Evolutionary conservation across 2,329 filamentous ascomycete species (phyloP), one percentile per base, ranked within the genome.

Genomic region (Cercospora zeina): DNA sequence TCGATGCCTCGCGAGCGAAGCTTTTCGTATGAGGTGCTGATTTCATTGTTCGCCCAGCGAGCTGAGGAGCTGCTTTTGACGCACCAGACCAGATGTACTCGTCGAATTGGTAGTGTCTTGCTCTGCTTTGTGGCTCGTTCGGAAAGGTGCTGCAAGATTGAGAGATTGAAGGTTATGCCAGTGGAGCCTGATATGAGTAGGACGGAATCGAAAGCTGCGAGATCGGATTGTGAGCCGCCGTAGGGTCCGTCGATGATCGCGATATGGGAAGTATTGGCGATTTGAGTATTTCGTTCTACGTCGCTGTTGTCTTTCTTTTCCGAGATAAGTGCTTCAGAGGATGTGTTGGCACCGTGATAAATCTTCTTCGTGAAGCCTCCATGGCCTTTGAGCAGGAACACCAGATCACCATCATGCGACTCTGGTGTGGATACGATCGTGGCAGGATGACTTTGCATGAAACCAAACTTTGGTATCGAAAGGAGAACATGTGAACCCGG

Each of bases 301-400:
- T 64, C 54, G 19, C 30, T 34, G 42, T 59, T 55, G 7, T 62
- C 42, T 51, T 69, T 65, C 2, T 57, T 58, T 27, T 64, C 50
- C 5, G 58, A 42, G 8, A 70, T 61, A 1, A 70, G 58, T 13
- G 68, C 64, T 13, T 65, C 62, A 24, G 62, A 57, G 0, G 66
- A 68, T 13, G 49, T 62, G 49, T 68, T 68, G 14, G 71, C 68
- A 11, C 58, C 62, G 21, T 67, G 47, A 54, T 67, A 66, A 58
- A 72, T 65, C 16, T 68, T 68, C 24, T 64, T 67, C 2, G 71
- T 72, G 64, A 72, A 71, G 42, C 71, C 70, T 19, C 64, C 65
- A 54, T 71, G 69, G 21, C 69, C 66, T 55, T 70, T 70, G 16
- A 72, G 63, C n/a, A 72, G 59, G 61, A 72, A 72, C 27, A 72